Evolutionary conservation across 106 monocot species (phyloP).

Genomic region (Dendrobium huoshanense): DNA sequence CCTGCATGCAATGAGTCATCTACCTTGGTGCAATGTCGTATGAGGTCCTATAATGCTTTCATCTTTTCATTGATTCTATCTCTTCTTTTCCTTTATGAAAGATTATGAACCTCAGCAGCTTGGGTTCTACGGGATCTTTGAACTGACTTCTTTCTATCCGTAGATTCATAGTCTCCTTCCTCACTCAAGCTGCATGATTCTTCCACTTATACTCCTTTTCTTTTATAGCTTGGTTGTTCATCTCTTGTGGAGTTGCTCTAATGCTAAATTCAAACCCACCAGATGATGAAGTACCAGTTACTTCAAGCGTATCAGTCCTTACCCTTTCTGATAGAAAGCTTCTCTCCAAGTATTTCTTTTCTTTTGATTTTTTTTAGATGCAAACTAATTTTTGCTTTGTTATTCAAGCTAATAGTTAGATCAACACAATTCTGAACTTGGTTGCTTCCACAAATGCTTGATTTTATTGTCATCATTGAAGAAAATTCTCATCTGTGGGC

Average conservation of each 20-base stretch:
- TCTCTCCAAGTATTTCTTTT: neutral
- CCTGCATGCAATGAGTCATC: too few relatives aligned
- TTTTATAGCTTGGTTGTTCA: neutral
- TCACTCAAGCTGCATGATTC: constrained; percentile 9
- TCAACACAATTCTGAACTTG: neutral
- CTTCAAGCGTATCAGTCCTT: neutral
- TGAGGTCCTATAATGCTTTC: constrained; percentile 12
- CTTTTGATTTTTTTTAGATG: neutral
- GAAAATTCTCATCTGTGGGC: constrained; percentile 1
- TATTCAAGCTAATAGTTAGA: neutral
- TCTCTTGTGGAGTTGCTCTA: neutral
- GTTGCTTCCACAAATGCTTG: constrained; percentile 6
- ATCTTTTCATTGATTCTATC: constrained; percentile 13
- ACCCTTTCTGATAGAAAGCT: neutral
- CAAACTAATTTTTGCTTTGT: neutral
- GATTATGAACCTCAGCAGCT: constrained; percentile 47
- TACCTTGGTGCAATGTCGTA: constrained; percentile 13
- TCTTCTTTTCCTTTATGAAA: constrained; percentile 35
- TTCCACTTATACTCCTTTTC: constrained; percentile 6
- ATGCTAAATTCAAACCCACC: constrained; percentile 3
- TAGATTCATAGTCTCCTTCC: constrained; percentile 5
- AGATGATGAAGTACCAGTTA: constrained; percentile 6
- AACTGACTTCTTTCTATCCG: constrained; percentile 2
- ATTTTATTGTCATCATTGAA: neutral
- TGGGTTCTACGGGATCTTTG: constrained; percentile 16